Percentiles rank a stretch among this genome's conserved stretches.
phyloP scores from a whole-genome alignment of 371 early-diverging fungal genomes.

The Rhizopus arrhizus region DNA sequence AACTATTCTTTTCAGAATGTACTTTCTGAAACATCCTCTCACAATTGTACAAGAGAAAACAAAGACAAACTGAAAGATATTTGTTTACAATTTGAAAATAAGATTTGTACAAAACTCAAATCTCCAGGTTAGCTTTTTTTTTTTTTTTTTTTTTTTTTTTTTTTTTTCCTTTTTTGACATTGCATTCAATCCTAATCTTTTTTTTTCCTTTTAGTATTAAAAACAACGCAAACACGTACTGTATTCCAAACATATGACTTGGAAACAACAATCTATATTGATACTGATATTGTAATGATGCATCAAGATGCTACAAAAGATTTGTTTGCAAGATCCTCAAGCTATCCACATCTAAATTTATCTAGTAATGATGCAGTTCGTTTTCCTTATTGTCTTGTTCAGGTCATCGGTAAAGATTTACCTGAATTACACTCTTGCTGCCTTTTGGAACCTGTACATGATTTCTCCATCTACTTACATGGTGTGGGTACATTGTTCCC shows the following conservation, averaged over 20 bases:
- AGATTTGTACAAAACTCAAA: constrained; percentile 5
- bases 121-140: constrained; percentile 17
- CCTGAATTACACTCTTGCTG: background rate
- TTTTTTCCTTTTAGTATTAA: constrained; percentile 15
- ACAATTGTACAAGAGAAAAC: constrained; percentile 10
- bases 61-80: constrained; percentile 7
- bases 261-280: constrained; percentile 15
- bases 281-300: constrained; percentile 27
- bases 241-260: constrained; percentile 14
- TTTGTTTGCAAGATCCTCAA: background rate
- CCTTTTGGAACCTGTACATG: constrained; percentile 10
- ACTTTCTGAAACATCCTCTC: constrained; percentile 7
- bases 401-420: constrained; percentile 2
- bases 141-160: no score
- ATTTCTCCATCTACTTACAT: constrained; percentile 25
- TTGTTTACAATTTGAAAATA: constrained; percentile 5
- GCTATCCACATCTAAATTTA: background rate
- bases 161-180: background rate
- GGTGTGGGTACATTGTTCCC: constrained; percentile 17
- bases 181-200: background rate
- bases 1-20: constrained; percentile 7
- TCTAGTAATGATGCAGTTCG: background rate
- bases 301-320: background rate
- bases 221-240: constrained; percentile 19
- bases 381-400: constrained; percentile 28